These are phyloP conservation scores for Aechmea fasciata DNA, from an alignment of 176 grass and related monocot genomes.

Conservation along the genomic window DNA sequence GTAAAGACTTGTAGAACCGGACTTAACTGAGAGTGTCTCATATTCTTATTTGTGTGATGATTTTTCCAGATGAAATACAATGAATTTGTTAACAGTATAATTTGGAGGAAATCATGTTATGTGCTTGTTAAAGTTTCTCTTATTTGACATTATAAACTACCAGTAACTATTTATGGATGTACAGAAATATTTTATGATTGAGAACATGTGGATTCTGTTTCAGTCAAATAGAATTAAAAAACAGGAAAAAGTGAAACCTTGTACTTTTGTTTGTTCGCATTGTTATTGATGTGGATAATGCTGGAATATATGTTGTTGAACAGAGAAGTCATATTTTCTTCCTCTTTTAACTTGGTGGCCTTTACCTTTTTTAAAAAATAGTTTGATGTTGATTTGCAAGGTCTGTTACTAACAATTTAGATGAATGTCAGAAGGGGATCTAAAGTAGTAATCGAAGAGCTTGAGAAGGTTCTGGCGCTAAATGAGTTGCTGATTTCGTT, in stretches of 20 bases:
- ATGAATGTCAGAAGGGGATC: conserved; percentile 44
- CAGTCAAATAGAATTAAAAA: neutral
- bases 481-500: conserved; percentile 58
- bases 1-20: too few species aligned
- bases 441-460: conserved; percentile 51
- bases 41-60: too few species aligned
- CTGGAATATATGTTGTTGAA: neutral
- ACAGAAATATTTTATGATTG: neutral
- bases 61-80: too few species aligned
- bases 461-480: conserved; percentile 70
- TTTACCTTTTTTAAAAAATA: too few species aligned
- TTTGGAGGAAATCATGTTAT: too few species aligned
- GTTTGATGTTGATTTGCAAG: neutral
- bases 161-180: neutral
- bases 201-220: neutral
- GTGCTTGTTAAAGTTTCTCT: too few species aligned
- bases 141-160: too few species aligned
- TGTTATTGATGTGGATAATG: neutral
- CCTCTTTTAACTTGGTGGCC: too few species aligned
- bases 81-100: too few species aligned
- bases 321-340: neutral
- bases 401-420: conserved; percentile 14
- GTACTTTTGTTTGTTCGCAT: neutral
- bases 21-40: too few species aligned
- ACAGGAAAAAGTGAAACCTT: neutral